These are phyloP conservation scores for Aaosphaeria arxii DNA, from an alignment of 2,329 filamentous ascomycete species.

Conservation along the genomic window DNA sequence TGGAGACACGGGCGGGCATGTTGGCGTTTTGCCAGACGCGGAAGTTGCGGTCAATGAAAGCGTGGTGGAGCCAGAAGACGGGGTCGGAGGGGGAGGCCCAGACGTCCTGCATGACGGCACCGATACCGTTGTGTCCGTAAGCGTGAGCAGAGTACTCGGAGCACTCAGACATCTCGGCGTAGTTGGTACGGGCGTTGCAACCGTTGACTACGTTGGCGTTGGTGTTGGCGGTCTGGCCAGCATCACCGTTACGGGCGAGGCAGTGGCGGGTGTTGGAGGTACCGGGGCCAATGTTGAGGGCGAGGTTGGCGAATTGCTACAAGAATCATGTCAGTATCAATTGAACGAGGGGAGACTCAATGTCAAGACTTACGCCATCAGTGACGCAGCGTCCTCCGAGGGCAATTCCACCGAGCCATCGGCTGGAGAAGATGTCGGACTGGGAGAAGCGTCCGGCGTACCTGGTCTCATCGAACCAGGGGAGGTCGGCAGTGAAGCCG, in stretches of 20 bases:
- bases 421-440: constrained; percentile 27
- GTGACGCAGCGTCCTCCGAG: constrained; percentile 26
- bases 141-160: constrained; percentile 29
- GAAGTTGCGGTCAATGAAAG: constrained; percentile 49
- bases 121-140: constrained; percentile 36
- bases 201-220: constrained; percentile 23
- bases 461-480: constrained; percentile 37
- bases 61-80: constrained; percentile 52
- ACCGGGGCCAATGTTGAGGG: constrained; percentile 30
- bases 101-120: constrained; percentile 31
- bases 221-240: constrained; percentile 22
- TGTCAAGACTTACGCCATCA: constrained; percentile 25
- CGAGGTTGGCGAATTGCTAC: constrained; percentile 30
- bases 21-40: constrained; percentile 49
- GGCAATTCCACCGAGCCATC: constrained; percentile 24
- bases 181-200: constrained; percentile 21
- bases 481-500: constrained; percentile 38
- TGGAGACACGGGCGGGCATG: constrained; percentile 13
- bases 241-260: constrained; percentile 27
- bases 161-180: constrained; percentile 27
- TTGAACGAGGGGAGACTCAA: neutral
- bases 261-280: constrained; percentile 25
- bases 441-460: constrained; percentile 27
- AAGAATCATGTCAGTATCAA: neutral
- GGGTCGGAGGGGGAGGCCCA: constrained; percentile 33